Base-by-base conservation (phyloP, 2,329 filamentous ascomycete species). In the Talaromyces sp. region DNA sequence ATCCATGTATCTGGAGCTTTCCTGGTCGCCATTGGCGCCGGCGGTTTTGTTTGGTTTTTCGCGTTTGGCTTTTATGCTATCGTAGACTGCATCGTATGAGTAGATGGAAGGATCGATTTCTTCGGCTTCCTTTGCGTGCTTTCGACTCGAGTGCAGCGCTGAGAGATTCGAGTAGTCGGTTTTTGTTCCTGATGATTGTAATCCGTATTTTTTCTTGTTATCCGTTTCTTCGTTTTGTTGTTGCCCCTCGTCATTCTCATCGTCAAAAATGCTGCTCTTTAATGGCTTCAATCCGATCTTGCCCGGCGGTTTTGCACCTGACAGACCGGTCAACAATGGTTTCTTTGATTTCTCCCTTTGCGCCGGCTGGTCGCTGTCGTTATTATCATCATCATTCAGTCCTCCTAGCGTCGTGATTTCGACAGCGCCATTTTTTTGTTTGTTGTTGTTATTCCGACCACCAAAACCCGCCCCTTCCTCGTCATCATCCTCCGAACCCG, bases 1-100 rank as follows among this genome's bases (percentile, higher is more conserved):
- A 55, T 79, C 79, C 79, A 88, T 88, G 72, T 88, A 88, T 63
- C 84, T 85, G 0, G 86, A 84, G 52, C 65, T 72, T 27, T 65
- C 69, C 25, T 70, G 66, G 30, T 62, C 39, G 47, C 62, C 33
- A 39, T 64, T 65, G 49, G 58, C 62, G 5, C 64, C 63, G 5
- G 64, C 63, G 22, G 65, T 30, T 25, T 72, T 71, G 13, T 72
- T 66, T 39, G 66, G 68, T 32, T 67, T 66, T 19, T 65, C 65
- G 1, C 72, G 66, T 62, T 77, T 77, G 15, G 73, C 69, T 56
- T 80, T 78, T n/a, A 81, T 70, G 33, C 74, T 78, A 62, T 82
- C 80, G 66, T 82, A 82, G 15, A 80, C 73, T 27, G 73, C 73
- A 64, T 82, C 80, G 67, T 82, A 82, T 63, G 79, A 79, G 69